phyloP scores from a whole-genome alignment of 2,329 filamentous ascomycete species.

The Herpotrichia juniperi region DNA sequence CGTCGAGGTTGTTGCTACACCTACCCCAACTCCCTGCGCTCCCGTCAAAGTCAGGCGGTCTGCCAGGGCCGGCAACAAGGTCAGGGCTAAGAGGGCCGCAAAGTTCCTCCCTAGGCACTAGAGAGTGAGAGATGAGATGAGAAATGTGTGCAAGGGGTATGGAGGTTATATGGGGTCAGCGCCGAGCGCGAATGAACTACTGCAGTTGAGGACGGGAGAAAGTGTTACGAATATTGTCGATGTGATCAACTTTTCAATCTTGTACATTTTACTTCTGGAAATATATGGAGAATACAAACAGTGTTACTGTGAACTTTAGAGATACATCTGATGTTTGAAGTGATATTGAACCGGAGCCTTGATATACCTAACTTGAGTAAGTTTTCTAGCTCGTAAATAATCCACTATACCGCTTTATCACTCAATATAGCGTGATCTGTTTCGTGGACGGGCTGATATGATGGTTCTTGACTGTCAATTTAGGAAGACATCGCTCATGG shows the following conservation, averaged over 20 bases:
- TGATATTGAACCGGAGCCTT: too few species aligned
- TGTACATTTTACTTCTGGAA: constrained; percentile 2
- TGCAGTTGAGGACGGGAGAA: not conserved
- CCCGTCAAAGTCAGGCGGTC: not conserved
- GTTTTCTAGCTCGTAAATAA: too few species aligned
- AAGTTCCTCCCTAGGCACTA: not conserved
- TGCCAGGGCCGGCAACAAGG: not conserved
- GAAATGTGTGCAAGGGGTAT: not conserved
- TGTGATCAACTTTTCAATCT: not conserved
- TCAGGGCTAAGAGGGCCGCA: not conserved
- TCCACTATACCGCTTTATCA: too few species aligned
- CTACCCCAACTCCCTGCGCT: not conserved
- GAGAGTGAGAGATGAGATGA: not conserved
- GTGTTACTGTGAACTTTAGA: too few species aligned
- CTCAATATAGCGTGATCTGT: too few species aligned
- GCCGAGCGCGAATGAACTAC: not conserved
- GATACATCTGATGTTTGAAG: too few species aligned
- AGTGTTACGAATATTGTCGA: not conserved
- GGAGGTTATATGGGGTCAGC: not conserved
- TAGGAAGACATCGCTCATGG: too few species aligned
- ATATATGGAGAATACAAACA: not conserved
- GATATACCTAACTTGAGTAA: too few species aligned
- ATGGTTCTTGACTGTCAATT: too few species aligned
- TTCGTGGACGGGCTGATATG: too few species aligned
- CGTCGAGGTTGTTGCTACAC: not conserved